These are phyloP conservation scores for Boletus speciosus DNA, from an alignment of 768 basidiomycete genomes.

Conservation along the genomic window DNA sequence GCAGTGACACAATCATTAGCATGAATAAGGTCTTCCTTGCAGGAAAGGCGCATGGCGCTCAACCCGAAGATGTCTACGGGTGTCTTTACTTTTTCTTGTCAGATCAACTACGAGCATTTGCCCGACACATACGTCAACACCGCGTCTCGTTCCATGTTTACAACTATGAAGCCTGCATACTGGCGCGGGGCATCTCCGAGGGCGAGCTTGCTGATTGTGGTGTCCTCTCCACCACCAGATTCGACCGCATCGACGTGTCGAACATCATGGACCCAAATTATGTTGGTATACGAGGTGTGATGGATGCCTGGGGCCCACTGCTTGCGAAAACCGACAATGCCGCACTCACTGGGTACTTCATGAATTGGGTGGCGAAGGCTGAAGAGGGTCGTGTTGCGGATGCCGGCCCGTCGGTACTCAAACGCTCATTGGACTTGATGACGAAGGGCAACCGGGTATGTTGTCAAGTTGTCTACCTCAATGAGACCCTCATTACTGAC, in stretches of 20 bases:
- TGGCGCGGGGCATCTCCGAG: slow-evolving; percentile 36
- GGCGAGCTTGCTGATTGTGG: slow-evolving; percentile 14
- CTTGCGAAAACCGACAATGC: slow-evolving; percentile 32
- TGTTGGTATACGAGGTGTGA: slow-evolving; percentile 34
- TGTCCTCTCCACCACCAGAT: slow-evolving; percentile 27
- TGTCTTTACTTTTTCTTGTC: slow-evolving; percentile 48
- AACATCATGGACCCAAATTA: slow-evolving; percentile 46
- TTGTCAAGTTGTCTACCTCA: not conserved
- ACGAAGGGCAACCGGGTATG: slow-evolving; percentile 14
- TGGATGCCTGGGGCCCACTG: slow-evolving; percentile 37
- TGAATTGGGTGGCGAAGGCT: slow-evolving; percentile 41
- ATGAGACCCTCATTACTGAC: not conserved
- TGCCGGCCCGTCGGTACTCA: not conserved
- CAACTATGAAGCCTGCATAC: slow-evolving; percentile 37
- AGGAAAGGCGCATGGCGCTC: slow-evolving; percentile 39
- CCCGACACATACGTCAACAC: slow-evolving; percentile 32
- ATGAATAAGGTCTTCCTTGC: slow-evolving; percentile 37
- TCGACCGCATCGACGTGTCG: slow-evolving; percentile 49
- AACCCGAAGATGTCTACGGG: slow-evolving; percentile 44
- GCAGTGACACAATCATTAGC: slow-evolving; percentile 23
- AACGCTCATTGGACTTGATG: slow-evolving; percentile 10
- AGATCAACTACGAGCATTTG: slow-evolving; percentile 38
- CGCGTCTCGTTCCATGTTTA: slow-evolving; percentile 34
- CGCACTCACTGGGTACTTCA: slow-evolving; percentile 41
- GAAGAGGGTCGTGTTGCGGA: slow-evolving; percentile 2